Conservation (phyloP, 768 basidiomycete genomes). For the Amanita jacksonii region DNA sequence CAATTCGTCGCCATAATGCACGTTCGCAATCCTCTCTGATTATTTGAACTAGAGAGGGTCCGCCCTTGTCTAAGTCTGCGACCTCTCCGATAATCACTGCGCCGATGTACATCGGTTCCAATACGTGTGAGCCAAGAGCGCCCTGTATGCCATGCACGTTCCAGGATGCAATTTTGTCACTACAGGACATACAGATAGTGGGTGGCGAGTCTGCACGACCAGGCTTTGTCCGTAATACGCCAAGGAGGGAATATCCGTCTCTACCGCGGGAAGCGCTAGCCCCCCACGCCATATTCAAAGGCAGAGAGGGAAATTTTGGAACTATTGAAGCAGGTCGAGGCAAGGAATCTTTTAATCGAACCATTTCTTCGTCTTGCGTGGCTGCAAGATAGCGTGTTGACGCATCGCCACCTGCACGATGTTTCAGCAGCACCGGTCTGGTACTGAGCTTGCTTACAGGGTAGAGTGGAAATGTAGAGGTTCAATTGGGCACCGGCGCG, state of each 20-base stretch:
- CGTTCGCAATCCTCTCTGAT: slow-evolving; percentile 57
- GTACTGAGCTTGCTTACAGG: slow-evolving; percentile 29
- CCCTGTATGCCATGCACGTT: slow-evolving; percentile 80
- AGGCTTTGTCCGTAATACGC: slow-evolving; percentile 87
- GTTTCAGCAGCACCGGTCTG: slow-evolving; percentile 1
- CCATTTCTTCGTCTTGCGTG: slow-evolving; percentile 66
- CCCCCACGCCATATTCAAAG: slow-evolving; percentile 20
- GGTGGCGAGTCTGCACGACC: slow-evolving; percentile 84
- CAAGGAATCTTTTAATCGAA: slow-evolving; percentile 42
- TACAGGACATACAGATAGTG: slow-evolving; percentile 84
- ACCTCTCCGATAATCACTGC: slow-evolving; percentile 71
- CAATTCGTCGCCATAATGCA: slow-evolving; percentile 55
- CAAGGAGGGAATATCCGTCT: slow-evolving; percentile 64
- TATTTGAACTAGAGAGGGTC: slow-evolving; percentile 16
- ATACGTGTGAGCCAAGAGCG: slow-evolving; percentile 49
- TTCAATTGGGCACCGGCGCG: slow-evolving; percentile 37
- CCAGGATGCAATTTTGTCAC: slow-evolving; percentile 92
- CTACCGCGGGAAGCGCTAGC: slow-evolving; percentile 80
- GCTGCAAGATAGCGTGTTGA: slow-evolving; percentile 73
- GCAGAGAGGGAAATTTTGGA: slow-evolving; percentile 20
- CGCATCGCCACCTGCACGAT: slow-evolving; percentile 70
- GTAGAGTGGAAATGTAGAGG: slow-evolving; percentile 63
- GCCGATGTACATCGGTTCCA: slow-evolving; percentile 56
- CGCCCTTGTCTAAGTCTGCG: slow-evolving; percentile 18
- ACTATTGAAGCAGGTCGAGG: slow-evolving; percentile 22